Evolutionary conservation across 2,329 filamentous ascomycete species (phyloP).

Genomic region (Gnomoniopsis smithogilvyi): DNA sequence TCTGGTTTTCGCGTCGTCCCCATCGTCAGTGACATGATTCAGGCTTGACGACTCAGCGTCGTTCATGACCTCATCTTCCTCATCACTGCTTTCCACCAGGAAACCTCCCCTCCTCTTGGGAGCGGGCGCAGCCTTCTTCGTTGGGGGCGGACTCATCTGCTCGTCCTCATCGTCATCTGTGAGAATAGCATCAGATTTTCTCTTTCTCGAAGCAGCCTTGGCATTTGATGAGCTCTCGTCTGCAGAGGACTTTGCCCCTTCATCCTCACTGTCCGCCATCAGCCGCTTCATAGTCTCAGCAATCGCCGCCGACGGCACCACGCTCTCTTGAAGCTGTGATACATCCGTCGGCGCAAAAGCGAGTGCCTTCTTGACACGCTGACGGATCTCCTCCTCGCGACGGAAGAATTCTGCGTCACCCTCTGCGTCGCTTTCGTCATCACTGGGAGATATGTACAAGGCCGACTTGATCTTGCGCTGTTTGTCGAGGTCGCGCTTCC

Average conservation of each 20-base stretch:
- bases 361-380: constrained; percentile 42
- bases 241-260: constrained; percentile 8
- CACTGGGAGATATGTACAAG: constrained; percentile 75
- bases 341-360: constrained; percentile 17
- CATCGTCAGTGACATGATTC: neutral
- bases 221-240: neutral
- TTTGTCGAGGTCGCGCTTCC: constrained; percentile 72
- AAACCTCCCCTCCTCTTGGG: constrained; percentile 17
- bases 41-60: constrained; percentile 10
- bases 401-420: constrained; percentile 72
- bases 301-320: constrained; percentile 16
- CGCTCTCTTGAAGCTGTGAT: constrained; percentile 12
- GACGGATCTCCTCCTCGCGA: constrained; percentile 64
- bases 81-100: constrained; percentile 23
- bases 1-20: constrained; percentile 17
- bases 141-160: constrained; percentile 18
- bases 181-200: constrained; percentile 25
- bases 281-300: constrained; percentile 21
- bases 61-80: constrained; percentile 30
- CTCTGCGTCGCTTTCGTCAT: constrained; percentile 85
- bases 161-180: constrained; percentile 28
- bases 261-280: constrained; percentile 19
- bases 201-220: constrained; percentile 25
- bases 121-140: constrained; percentile 18
- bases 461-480: constrained; percentile 78